Base-by-base conservation (phyloP, 495 filamentous ascomycete genomes). In the Penicillium antarcticum region DNA sequence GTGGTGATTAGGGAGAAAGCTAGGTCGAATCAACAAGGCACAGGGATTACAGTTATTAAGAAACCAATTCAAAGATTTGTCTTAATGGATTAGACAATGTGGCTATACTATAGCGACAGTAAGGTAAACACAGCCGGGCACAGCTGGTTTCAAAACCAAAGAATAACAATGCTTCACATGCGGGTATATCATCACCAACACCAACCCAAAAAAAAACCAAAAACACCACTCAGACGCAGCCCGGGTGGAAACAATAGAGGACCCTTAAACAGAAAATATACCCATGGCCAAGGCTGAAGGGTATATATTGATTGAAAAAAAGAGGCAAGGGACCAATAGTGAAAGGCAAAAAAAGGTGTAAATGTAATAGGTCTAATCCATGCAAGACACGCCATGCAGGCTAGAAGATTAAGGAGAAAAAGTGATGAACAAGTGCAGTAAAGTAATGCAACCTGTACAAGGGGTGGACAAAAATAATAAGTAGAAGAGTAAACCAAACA, bases 391-490 rank as follows among this genome's bases (percentile, higher is more conserved):
- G 26, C 42, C 39, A 57, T 53, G 52, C 59, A 59, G 35, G 50
- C 37, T 32, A 58, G 49, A 58, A 45, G 43, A 57, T 50, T 54
- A 57, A 42, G 48, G 45, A 51, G 37, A 21, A 37, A 45, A 52
- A 60, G 16, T 17, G 50, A 55, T 57, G 52, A 37, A 52, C 13
- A 42, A 51, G 48, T 48, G 35, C 52, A 61, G 48, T 47, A 59
- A 60, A 65, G 60, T 57, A 57, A 54, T 60, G 63, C 61, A 62
- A 56, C 65, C 63, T 66, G 66, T 61, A 51, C 57, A 58, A 33
- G 42, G 40, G 38, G n/a, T n/a, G 51, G 32, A 21, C 31, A 55
- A 55, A 44, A 45, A 26, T 40, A 53, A 52, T 18, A 48, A 41
- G 29, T 29, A 29, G 8, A 29, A 29, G 26, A 29, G 26, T 8